phyloP scores from a whole-genome alignment of 371 early-diverging fungal genomes.

The Mucor mucedo region DNA sequence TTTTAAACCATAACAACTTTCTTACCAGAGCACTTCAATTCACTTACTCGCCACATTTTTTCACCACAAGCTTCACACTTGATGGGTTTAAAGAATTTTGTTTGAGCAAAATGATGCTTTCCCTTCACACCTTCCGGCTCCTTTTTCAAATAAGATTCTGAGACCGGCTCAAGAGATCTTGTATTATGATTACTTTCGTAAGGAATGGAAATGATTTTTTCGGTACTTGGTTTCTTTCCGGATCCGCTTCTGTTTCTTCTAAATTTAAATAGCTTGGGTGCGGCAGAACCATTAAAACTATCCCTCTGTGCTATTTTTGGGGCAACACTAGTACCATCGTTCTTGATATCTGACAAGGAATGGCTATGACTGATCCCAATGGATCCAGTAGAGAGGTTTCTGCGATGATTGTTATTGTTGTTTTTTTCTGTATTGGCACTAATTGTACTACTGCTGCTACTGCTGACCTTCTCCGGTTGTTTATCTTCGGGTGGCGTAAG shows the following conservation, averaged over 20 bases:
- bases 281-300: slow-evolving; percentile 48
- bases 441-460: background rate
- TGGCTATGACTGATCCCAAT: slow-evolving; percentile 19
- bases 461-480: background rate
- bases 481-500: slow-evolving; percentile 13
- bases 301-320: slow-evolving; percentile 45
- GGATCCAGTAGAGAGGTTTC: slow-evolving; percentile 34
- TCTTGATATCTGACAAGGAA: slow-evolving; percentile 19
- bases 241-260: slow-evolving; percentile 37
- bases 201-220: slow-evolving; percentile 33
- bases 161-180: slow-evolving; percentile 27
- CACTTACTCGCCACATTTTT: slow-evolving; percentile 85
- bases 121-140: slow-evolving; percentile 12
- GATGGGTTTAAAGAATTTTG: slow-evolving; percentile 69
- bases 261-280: slow-evolving; percentile 51
- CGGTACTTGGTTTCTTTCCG: slow-evolving; percentile 24
- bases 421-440: background rate
- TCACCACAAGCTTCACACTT: slow-evolving; percentile 88
- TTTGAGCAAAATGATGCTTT: slow-evolving; percentile 64
- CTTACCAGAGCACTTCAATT: slow-evolving; percentile 76
- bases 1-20: too few relatives aligned
- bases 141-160: slow-evolving; percentile 18
- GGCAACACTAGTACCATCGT: background rate
- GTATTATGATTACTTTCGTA: slow-evolving; percentile 29
- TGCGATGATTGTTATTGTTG: slow-evolving; percentile 12